phyloP scores from a whole-genome alignment of 176 grass and related monocot genomes.

The Hyparrhenia diplandra region DNA sequence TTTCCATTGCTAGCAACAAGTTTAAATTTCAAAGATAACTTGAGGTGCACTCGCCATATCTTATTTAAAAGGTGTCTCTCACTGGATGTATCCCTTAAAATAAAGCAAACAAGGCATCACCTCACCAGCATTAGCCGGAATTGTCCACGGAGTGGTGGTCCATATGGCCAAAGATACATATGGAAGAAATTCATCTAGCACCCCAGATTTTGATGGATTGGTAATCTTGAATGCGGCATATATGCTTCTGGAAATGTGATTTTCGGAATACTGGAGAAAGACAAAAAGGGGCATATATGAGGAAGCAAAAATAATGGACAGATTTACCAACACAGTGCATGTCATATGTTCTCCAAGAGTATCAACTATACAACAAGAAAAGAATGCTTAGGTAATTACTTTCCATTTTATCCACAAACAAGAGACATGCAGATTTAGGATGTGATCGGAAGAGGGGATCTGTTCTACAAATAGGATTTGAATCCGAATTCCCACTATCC shows the following conservation, averaged over 20 bases:
- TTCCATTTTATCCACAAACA: conserved; percentile 6
- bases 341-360: not conserved
- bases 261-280: conserved; percentile 78
- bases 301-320: conserved; percentile 14
- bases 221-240: conserved; percentile 88
- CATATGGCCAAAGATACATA: conserved; percentile 82
- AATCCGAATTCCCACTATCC: not conserved
- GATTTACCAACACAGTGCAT: conserved; percentile 4
- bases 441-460: not conserved
- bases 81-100: conserved; percentile 9
- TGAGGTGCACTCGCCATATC: not conserved
- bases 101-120: conserved; percentile 38
- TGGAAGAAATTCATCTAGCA: conserved; percentile 76
- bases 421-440: not conserved
- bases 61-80: conserved; percentile 12
- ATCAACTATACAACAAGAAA: conserved; percentile 25
- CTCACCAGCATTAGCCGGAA: conserved; percentile 98
- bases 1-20: not conserved
- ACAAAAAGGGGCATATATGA: conserved; percentile 12
- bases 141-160: conserved; percentile 99
- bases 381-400: not conserved
- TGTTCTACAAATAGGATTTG: not conserved
- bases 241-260: conserved; percentile 94
- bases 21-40: not conserved
- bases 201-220: conserved; percentile 35